Evolutionary conservation across 2,329 filamentous ascomycete species (phyloP).

Genomic region (Plenodomus biglobosus): DNA sequence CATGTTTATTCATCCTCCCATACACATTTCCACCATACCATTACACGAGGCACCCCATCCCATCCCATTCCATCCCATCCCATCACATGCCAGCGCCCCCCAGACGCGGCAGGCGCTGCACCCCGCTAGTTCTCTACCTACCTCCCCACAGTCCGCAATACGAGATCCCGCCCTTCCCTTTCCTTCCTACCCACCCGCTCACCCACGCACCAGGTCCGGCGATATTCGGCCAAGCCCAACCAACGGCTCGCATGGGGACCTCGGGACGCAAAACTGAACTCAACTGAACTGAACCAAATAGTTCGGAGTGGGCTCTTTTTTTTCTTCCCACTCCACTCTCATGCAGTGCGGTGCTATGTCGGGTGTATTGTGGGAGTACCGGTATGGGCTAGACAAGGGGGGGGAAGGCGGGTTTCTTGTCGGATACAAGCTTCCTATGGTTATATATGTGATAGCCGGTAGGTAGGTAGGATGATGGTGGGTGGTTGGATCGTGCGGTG

Average conservation of each 20-base stretch:
- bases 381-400: not conserved
- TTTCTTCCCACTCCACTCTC: too few species aligned
- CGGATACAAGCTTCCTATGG: not conserved
- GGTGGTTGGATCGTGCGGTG: too few species aligned
- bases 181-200: not conserved
- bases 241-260: not conserved
- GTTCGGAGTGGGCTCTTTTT: not conserved
- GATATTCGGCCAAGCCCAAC: not conserved
- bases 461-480: too few species aligned
- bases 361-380: not conserved
- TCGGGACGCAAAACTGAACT: too few species aligned
- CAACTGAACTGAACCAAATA: not conserved
- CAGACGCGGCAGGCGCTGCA: not conserved
- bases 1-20: not conserved
- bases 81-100: too few species aligned
- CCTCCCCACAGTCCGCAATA: not conserved
- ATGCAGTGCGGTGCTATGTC: not conserved
- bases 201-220: not conserved
- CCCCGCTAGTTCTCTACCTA: not conserved
- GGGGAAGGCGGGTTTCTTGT: not conserved
- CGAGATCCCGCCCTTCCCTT: not conserved
- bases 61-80: too few species aligned
- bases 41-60: too few species aligned
- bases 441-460: too few species aligned
- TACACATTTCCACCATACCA: not conserved